Evolutionary conservation across 2,329 filamentous ascomycete species (phyloP).

Genomic region (Sclerotinia sclerotiorum): DNA sequence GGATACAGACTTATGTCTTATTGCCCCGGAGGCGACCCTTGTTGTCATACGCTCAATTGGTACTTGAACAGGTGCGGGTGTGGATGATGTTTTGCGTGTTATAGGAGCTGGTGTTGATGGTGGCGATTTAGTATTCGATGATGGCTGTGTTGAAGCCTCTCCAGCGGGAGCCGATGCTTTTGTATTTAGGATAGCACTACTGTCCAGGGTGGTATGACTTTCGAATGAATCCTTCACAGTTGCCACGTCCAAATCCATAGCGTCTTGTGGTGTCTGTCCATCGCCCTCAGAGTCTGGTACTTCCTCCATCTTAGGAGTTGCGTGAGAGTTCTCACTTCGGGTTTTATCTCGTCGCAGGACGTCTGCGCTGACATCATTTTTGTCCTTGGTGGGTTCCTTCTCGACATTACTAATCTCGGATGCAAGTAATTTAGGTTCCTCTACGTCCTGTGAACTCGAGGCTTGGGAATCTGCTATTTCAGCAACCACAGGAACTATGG

Average conservation of each 20-base stretch:
- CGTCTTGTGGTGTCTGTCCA: constrained; percentile 31
- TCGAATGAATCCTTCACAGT: constrained; percentile 37
- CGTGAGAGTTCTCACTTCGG: constrained; percentile 22
- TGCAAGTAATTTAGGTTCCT: constrained; percentile 3
- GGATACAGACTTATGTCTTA: constrained; percentile 70
- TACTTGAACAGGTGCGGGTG: constrained; percentile 31
- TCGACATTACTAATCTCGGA: constrained; percentile 3
- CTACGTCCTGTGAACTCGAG: constrained; percentile 13
- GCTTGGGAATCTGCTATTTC: constrained; percentile 17
- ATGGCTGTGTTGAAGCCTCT: constrained; percentile 8
- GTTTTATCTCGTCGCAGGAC: constrained; percentile 11
- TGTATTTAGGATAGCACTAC: background rate
- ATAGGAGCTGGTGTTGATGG: constrained; percentile 29
- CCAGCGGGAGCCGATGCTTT: background rate
- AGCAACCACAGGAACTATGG: constrained; percentile 35
- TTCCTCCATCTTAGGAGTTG: constrained; percentile 27
- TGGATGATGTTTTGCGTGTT: constrained; percentile 32
- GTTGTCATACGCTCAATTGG: constrained; percentile 62
- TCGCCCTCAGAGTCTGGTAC: constrained; percentile 37
- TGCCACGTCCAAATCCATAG: constrained; percentile 36
- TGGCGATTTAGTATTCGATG: constrained; percentile 25
- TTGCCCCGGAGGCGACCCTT: constrained; percentile 66
- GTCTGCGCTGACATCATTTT: background rate
- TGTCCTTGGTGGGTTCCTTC: background rate
- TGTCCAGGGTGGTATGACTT: constrained; percentile 27